Evolutionary conservation across 257 asterid species (phyloP), one percentile per base, ranked within the genome.

Genomic region (Jasminum sambac): DNA sequence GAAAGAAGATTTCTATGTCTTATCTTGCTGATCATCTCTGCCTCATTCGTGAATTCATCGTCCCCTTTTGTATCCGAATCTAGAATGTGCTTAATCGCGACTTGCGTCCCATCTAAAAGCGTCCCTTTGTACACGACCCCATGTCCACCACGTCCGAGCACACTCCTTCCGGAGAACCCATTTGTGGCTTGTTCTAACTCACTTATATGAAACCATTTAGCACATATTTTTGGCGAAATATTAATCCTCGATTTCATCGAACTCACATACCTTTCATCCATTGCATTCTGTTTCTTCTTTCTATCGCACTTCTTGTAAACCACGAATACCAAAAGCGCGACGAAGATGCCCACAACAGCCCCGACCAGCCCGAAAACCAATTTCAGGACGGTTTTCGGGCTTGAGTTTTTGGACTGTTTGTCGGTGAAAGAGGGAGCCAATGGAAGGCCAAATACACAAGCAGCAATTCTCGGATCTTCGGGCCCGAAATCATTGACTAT

Each of bases 1-100:
- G 88, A 73, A 0, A 87, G 86, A 57, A 87, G 92, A 67, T 87
- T 87, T 38, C 88, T 75, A 24, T 84, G 92, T 63, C 87, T 75
- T n/a, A 87, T 81, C 79, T 78, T 87, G 84, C 92, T 87, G 21
- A 87, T 83, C 65, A 84, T 84, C 25, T 73, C 67, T 2, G 90
- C 92, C 72, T 87, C 92, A 52, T 87, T 87, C 10, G 70, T 63
- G 76, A 87, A 87, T 3, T 87, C 89, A 4, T 84, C 86, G 42
- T 82, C 87, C 37, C 82, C 90, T 75, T 67, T 74, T 0, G 75
- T 48, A 26, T 84, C 84, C 74, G 76, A 25, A 70, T 84, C 87
- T 42, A 84, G 71, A 75, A 87, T 69, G 19, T 81, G 76, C 73
- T 87, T 87, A 41, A 87, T 86, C 1, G 90, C 92, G 7, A 84